These are phyloP conservation scores for Lithospermum erythrorhizon DNA, from an alignment of 257 asterid species.

Conservation along the genomic window DNA sequence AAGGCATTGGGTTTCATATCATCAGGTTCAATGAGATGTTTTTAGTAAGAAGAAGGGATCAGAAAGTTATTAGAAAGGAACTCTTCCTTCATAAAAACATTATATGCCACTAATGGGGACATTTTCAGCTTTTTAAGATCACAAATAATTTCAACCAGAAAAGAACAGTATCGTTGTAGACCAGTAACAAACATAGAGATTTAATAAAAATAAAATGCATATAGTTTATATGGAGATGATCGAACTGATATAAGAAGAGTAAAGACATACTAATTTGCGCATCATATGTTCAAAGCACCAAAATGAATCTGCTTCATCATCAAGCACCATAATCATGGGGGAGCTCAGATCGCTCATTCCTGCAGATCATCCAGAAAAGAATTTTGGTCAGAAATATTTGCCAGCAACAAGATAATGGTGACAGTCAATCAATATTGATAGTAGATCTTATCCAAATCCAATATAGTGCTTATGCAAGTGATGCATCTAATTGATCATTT, in stretches of 20 bases:
- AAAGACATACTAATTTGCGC: constrained; percentile 60
- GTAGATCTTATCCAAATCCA: background rate
- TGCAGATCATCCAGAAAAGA: constrained; percentile 24
- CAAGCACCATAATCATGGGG: constrained; percentile 84
- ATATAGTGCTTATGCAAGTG: background rate
- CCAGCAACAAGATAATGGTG: background rate
- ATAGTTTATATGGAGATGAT: background rate
- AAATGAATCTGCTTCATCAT: constrained; percentile 86
- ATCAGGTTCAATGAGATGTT: no score
- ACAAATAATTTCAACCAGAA: no score
- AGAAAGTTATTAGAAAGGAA: no score
- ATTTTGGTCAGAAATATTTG: constrained; percentile 7
- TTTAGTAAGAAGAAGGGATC: no score
- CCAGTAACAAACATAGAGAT: no score
- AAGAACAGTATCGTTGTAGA: no score
- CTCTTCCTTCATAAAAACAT: no score
- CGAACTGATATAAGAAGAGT: constrained; percentile 1
- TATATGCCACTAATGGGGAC: no score
- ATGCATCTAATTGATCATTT: no score
- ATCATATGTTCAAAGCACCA: constrained; percentile 94
- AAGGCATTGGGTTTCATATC: no score
- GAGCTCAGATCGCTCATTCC: constrained; percentile 99
- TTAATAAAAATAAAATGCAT: no score
- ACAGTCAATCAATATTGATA: background rate
- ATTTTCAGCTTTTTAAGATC: no score